Conservation (phyloP, 768 basidiomycete genomes). For the Trametes gibbosa region DNA sequence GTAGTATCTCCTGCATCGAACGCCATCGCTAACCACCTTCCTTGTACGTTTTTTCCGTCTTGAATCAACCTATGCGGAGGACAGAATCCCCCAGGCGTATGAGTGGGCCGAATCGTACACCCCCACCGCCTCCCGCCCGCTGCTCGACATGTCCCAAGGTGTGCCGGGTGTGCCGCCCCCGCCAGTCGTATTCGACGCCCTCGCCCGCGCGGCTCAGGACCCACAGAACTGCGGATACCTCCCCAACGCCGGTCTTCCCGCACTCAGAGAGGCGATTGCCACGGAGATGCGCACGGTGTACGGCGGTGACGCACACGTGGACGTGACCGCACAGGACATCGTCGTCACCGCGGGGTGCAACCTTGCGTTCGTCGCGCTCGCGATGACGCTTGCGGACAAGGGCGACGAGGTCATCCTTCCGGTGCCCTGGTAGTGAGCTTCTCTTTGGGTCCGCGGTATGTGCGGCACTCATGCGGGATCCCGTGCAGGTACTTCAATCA, state of each 20-base stretch:
- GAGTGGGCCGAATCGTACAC: constrained; percentile 51
- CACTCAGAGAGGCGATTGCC: constrained; percentile 49
- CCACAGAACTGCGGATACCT: constrained; percentile 53
- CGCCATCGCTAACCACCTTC: neutral
- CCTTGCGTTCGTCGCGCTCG: constrained; percentile 60
- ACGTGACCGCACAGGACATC: constrained; percentile 56
- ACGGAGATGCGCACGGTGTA: constrained; percentile 64
- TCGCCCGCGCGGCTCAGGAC: constrained; percentile 44
- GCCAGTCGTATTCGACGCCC: constrained; percentile 37
- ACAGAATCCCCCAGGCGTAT: constrained; percentile 56
- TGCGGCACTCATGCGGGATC: neutral
- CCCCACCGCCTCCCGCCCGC: constrained; percentile 40
- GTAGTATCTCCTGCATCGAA: neutral
- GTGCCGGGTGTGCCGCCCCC: constrained; percentile 69
- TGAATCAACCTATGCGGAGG: neutral
- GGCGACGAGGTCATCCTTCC: constrained; percentile 75
- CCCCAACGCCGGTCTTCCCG: constrained; percentile 54
- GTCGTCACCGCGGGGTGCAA: constrained; percentile 72
- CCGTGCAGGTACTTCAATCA: constrained; percentile 65
- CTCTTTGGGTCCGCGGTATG: neutral
- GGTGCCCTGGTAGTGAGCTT: constrained; percentile 54
- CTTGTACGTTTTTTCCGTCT: neutral
- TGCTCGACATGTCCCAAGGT: constrained; percentile 77
- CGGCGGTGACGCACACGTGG: constrained; percentile 36
- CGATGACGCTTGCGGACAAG: constrained; percentile 63